phyloP scores from a whole-genome alignment of 306 rosid species.

The Vachellia pachyceras region DNA sequence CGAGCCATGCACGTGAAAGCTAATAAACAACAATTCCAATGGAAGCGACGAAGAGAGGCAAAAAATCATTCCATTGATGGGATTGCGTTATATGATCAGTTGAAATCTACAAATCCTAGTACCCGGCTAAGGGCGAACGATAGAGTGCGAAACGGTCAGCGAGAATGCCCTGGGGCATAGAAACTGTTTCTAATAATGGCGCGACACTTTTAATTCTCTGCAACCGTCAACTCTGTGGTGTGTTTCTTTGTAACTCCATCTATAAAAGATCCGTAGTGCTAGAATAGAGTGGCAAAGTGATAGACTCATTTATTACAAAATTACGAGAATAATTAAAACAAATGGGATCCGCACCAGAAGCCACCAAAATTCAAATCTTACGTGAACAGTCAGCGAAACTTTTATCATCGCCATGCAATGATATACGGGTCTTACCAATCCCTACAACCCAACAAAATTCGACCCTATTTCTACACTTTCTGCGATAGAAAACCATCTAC shows the following conservation, averaged over 20 bases:
- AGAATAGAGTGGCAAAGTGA: constrained; percentile 23
- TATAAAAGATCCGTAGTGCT: not conserved
- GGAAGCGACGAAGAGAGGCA: not conserved
- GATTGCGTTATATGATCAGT: constrained; percentile 20
- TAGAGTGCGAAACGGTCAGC: not conserved
- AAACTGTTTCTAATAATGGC: not conserved
- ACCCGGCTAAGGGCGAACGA: not conserved
- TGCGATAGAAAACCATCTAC: constrained; percentile 68
- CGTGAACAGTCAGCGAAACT: constrained; percentile 32
- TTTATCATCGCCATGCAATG: not conserved
- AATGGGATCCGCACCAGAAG: not conserved
- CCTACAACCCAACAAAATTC: constrained; percentile 23
- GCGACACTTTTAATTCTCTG: not conserved
- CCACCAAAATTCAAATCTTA: not conserved
- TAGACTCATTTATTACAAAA: constrained; percentile 28
- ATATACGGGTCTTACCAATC: constrained; percentile 25
- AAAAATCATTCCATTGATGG: not conserved
- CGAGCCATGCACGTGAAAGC: not conserved
- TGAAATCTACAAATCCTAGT: constrained; percentile 20
- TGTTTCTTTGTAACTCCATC: not conserved
- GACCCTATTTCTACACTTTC: constrained; percentile 56
- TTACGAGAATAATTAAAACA: constrained; percentile 21
- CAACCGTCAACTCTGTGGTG: not conserved
- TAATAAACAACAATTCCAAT: not conserved
- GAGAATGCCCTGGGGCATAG: not conserved